Base-by-base conservation (phyloP, 2,329 filamentous ascomycete genomes). In the Epichloe gansuensis region DNA sequence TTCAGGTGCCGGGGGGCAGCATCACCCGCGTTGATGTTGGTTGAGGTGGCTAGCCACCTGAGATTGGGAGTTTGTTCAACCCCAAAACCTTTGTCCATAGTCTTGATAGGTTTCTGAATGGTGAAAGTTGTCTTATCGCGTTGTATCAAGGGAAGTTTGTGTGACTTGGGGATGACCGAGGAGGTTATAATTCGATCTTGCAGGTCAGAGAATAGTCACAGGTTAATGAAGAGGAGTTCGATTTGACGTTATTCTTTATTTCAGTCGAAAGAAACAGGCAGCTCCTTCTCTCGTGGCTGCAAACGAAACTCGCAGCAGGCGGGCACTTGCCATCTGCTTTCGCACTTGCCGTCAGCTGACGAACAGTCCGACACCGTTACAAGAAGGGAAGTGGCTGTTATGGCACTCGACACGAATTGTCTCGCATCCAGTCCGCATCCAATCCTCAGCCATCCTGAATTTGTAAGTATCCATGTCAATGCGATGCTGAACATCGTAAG, bases 291-390 rank as follows among this genome's bases (percentile, higher is more conserved):
- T 31, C 36, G 4, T 35, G 4, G 27, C 11, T 35, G 11, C n/a
- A n/a, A 39, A 34, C 13, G 15, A 47, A 47, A 17, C 17, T 38
- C 4, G 12, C 23, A 39, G 40, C 6, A 39, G 46, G 44, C 2
- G n/a, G 44, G 35, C 46, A 47, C 46, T 47, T 47, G 46, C 35
- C 21, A 12, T 47, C 23, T 39, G 15, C 15, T 25, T 11, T 27
- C n/a, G 49, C 42, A 51, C 42, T 51, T 46, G 49, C 49, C 23
- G 40, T 4, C 49, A 45, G 49, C 34, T 27, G 49, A 15, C 40
- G 7, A 31, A 27, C 21, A 27, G 9, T n/a, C 23, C 42, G 41
- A 44, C 35, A 27, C 13, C 8, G 39, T 12, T n/a, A 23, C 11
- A 49, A 21, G n/a, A 41, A 11, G 27, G 47, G 41, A 42, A 40